These are phyloP conservation scores for Candida nemodendra DNA, from an alignment of 805 yeast species.

Conservation along the genomic window DNA sequence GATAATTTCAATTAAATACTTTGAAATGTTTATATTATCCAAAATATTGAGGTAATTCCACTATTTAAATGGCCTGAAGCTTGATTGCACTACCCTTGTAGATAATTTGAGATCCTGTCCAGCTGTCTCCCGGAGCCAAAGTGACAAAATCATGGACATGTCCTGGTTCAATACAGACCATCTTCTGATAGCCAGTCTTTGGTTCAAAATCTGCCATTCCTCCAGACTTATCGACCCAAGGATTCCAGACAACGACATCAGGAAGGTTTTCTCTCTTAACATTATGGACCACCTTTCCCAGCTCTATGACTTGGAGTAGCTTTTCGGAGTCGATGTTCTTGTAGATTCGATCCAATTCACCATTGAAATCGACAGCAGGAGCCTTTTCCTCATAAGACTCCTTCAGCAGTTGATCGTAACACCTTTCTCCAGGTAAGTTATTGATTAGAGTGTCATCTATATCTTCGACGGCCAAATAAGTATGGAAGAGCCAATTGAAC, in stretches of 20 bases:
- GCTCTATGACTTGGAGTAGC: constrained; percentile 63
- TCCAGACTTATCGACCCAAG: constrained; percentile 83
- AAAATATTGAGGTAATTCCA: no score
- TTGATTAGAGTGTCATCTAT: constrained; percentile 74
- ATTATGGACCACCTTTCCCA: constrained; percentile 69
- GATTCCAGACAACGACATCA: constrained; percentile 93
- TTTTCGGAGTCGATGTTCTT: constrained; percentile 54
- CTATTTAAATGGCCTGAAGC: constrained; percentile 48
- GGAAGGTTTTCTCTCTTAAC: constrained; percentile 59
- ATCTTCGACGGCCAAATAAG: constrained; percentile 75
- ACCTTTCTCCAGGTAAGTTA: constrained; percentile 69
- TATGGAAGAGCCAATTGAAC: constrained; percentile 94
- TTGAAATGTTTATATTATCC: no score
- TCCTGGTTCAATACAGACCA: constrained; percentile 97
- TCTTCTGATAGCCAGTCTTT: constrained; percentile 73
- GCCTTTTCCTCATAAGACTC: constrained; percentile 65
- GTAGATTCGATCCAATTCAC: constrained; percentile 86
- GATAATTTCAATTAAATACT: not conserved
- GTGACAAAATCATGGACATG: constrained; percentile 66
- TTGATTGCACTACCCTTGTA: constrained; percentile 59
- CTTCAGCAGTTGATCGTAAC: constrained; percentile 73
- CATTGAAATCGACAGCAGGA: constrained; percentile 70
- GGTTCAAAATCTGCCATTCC: constrained; percentile 90
- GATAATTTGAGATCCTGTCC: constrained; percentile 70
- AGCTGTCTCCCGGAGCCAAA: constrained; percentile 67